phyloP scores from a whole-genome alignment of 495 filamentous ascomycete genomes.

The Neurospora pannonica region DNA sequence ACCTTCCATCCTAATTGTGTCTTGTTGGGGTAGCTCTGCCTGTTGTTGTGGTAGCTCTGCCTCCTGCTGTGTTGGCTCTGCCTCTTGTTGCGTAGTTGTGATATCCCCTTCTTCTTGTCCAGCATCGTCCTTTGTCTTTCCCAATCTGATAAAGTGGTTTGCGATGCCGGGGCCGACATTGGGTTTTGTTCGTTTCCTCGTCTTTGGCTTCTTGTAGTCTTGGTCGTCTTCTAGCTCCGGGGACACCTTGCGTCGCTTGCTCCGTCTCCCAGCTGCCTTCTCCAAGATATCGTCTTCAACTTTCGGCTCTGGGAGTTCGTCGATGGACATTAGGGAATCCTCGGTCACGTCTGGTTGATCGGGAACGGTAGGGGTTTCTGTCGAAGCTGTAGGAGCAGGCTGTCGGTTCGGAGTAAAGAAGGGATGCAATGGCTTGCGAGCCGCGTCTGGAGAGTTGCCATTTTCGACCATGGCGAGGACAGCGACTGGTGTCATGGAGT shows the following conservation, averaged over 20 bases:
- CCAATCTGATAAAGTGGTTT: constrained; percentile 7
- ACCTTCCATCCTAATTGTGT: not conserved
- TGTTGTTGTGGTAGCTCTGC: not conserved
- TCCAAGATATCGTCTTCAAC: constrained; percentile 2
- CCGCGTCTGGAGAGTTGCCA: constrained; percentile 2
- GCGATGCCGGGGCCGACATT: constrained; percentile 8
- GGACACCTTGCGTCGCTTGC: constrained; percentile 43
- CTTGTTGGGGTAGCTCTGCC: not conserved
- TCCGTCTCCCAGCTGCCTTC: constrained; percentile 28
- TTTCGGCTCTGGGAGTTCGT: not conserved
- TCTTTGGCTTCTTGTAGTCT: constrained; percentile 2
- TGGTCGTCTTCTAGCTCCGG: constrained; percentile 9
- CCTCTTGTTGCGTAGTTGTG: not conserved
- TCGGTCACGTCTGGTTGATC: not conserved
- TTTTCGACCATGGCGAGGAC: constrained; percentile 20
- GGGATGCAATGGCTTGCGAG: constrained; percentile 20
- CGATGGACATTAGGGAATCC: not conserved
- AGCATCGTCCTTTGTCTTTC: not conserved
- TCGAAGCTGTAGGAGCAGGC: not conserved
- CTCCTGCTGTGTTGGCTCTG: not conserved
- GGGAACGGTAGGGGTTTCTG: not conserved
- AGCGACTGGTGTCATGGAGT: constrained; percentile 16
- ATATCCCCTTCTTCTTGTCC: not conserved
- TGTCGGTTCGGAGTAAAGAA: constrained; percentile 20
- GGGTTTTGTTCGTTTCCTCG: constrained; percentile 10